Conservation (phyloP, 371 early-diverging fungal genomes). For the Thermomucor indicae-seudaticae region DNA sequence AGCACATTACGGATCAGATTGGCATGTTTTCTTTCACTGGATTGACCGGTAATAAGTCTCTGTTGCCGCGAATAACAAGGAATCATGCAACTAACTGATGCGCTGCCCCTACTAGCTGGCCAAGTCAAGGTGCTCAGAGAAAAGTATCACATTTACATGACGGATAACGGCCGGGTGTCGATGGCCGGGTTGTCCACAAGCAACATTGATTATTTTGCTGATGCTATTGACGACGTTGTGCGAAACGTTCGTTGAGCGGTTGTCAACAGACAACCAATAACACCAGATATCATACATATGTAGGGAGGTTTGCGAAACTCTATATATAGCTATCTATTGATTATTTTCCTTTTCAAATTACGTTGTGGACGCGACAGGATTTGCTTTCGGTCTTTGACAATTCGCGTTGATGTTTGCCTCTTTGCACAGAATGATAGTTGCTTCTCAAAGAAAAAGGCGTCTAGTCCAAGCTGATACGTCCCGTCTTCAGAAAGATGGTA, state of each 20-base stretch:
- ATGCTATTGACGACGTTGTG: constrained; percentile 72
- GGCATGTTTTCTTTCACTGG: constrained; percentile 98
- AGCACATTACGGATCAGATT: constrained; percentile 91
- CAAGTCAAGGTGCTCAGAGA: constrained; percentile 77
- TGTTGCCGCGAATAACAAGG: not conserved
- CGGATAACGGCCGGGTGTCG: constrained; percentile 91
- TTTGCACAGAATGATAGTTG: too few relatives aligned
- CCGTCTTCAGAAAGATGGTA: too few relatives aligned
- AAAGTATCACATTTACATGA: constrained; percentile 90
- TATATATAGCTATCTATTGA: too few relatives aligned
- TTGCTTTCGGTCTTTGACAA: too few relatives aligned
- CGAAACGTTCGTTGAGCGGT: constrained; percentile 53
- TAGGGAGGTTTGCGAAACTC: too few relatives aligned
- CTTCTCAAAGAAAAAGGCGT: too few relatives aligned
- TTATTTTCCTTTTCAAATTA: too few relatives aligned
- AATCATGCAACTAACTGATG: not conserved
- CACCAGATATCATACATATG: too few relatives aligned
- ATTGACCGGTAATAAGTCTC: constrained; percentile 43
- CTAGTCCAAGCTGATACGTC: too few relatives aligned
- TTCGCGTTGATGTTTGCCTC: too few relatives aligned
- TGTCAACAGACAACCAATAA: too few relatives aligned
- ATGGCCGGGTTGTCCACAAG: constrained; percentile 87
- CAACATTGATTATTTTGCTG: constrained; percentile 87
- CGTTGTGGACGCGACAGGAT: too few relatives aligned
- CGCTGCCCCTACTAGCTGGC: constrained; percentile 19